Base-by-base conservation (phyloP, 306 rosid species). In the Vigna nakashimae region DNA sequence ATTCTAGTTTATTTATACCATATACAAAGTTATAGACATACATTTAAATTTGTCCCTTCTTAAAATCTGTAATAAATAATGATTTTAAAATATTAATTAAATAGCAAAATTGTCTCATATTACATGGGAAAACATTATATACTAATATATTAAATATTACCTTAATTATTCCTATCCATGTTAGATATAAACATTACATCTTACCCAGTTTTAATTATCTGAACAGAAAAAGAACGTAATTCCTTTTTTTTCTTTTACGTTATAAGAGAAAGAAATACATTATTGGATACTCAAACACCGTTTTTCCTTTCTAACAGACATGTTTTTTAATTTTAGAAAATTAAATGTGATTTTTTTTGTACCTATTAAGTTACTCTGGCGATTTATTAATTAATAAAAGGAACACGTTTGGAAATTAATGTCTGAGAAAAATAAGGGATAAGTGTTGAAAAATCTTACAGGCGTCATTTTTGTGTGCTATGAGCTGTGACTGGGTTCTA, bases 401-500 rank as follows among this genome's bases (percentile, higher is more conserved):
- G 32, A 22, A 10, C 0, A 57, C 36, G 8, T 26, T 58, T 12
- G 18, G 5, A 26, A 26, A 24, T 18, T 5, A 10, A 0, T 22
- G 2, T 59, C 1, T 2, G 51, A 9, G 17, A 65, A 38, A 65
- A 18, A n/a, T 7, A 38, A n/a, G 70, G 70, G 70, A 65, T 38
- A 65, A 40, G 70, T 40, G 51, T 65, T 17, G 69, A 16, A n/a
- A 65, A 3, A 48, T 34, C 3, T 63, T 32, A 74, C 79, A 71
- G 74, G 59, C 79, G 88, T 79, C 82, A 57, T 56, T 46, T 65
- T 3, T 5, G 45, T 65, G 81, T 69, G 76, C 1, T 14, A 43
- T 71, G 81, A 81, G 82, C 34, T 49, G 84, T 38, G 82, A 73
- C 26, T 52, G 68, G 48, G 43, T 81, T 71, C 68, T 62, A 50